These are phyloP conservation scores for Cyanodermella asteris DNA, from an alignment of 2,329 filamentous ascomycete genomes.

Conservation along the genomic window DNA sequence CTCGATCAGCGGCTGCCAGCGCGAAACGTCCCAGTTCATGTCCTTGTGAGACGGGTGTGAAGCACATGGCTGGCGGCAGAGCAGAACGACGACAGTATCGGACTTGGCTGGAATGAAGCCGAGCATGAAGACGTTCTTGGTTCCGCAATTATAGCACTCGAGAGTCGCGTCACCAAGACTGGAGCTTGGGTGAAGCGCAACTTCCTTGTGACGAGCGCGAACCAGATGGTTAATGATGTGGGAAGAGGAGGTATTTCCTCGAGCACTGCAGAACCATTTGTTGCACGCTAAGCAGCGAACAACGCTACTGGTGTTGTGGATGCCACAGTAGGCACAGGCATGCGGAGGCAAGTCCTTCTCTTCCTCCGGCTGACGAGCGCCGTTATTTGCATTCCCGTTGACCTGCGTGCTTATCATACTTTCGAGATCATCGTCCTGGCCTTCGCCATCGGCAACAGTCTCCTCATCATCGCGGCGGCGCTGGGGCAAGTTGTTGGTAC, in stretches of 20 bases:
- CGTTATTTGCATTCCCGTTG: slow-evolving; percentile 45
- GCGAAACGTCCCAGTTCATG: slow-evolving; percentile 98
- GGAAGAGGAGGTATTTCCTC: slow-evolving; percentile 86
- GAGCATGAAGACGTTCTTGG: slow-evolving; percentile 95
- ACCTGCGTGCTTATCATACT: slow-evolving; percentile 62
- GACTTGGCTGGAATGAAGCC: slow-evolving; percentile 98
- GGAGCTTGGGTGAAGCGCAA: slow-evolving; percentile 84
- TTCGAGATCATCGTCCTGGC: slow-evolving; percentile 61
- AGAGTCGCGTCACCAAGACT: slow-evolving; percentile 86
- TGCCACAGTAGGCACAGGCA: slow-evolving; percentile 97
- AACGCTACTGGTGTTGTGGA: slow-evolving; percentile 84
- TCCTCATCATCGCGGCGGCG: slow-evolving; percentile 65
- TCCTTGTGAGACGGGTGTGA: slow-evolving; percentile 91
- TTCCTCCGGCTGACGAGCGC: slow-evolving; percentile 39
- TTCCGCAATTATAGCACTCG: slow-evolving; percentile 97
- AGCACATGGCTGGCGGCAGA: slow-evolving; percentile 91
- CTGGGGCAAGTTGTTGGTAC: slow-evolving; percentile 34
- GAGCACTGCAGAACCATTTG: slow-evolving; percentile 98
- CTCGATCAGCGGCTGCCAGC: slow-evolving; percentile 94
- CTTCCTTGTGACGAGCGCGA: slow-evolving; percentile 92
- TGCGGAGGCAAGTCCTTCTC: slow-evolving; percentile 82
- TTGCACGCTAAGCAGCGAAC: slow-evolving; percentile 90
- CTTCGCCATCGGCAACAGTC: slow-evolving; percentile 66
- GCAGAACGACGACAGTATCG: slow-evolving; percentile 87
- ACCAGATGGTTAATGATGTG: slow-evolving; percentile 98